phyloP scores from a whole-genome alignment of 371 early-diverging fungal species.

The Mycotypha africana region DNA sequence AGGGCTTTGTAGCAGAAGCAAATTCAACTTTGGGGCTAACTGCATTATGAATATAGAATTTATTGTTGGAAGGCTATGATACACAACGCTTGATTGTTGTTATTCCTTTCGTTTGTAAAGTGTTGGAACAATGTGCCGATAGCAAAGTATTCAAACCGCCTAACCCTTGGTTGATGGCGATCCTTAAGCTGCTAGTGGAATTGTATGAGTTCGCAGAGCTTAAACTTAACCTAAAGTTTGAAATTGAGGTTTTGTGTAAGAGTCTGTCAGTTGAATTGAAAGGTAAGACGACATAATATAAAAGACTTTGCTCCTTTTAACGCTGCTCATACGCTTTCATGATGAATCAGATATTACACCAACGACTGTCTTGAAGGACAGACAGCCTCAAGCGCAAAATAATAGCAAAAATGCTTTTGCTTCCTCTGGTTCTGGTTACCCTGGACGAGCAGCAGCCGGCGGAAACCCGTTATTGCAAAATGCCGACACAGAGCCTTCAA shows the following conservation, averaged over 20 bases:
- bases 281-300: constrained; percentile 10
- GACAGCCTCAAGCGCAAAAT: constrained; percentile 18
- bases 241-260: constrained; percentile 95
- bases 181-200: constrained; percentile 85
- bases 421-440: not conserved
- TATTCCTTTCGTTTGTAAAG: constrained; percentile 97
- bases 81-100: constrained; percentile 83
- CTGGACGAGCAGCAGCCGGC: constrained; percentile 3
- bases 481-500: not conserved
- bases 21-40: not conserved
- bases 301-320: too few species aligned
- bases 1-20: too few species aligned
- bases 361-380: constrained; percentile 62
- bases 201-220: constrained; percentile 89
- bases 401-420: not conserved
- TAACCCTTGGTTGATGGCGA: constrained; percentile 97
- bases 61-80: constrained; percentile 88
- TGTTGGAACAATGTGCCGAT: constrained; percentile 79
- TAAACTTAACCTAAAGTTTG: constrained; percentile 91
- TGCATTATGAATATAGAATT: constrained; percentile 46
- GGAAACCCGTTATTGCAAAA: constrained; percentile 5
- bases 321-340: too few species aligned
- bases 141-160: constrained; percentile 90
- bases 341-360: constrained; percentile 54
- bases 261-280: constrained; percentile 78